phyloP scores from a whole-genome alignment of 345 rosid genomes.

The Citrus cavaleriei region DNA sequence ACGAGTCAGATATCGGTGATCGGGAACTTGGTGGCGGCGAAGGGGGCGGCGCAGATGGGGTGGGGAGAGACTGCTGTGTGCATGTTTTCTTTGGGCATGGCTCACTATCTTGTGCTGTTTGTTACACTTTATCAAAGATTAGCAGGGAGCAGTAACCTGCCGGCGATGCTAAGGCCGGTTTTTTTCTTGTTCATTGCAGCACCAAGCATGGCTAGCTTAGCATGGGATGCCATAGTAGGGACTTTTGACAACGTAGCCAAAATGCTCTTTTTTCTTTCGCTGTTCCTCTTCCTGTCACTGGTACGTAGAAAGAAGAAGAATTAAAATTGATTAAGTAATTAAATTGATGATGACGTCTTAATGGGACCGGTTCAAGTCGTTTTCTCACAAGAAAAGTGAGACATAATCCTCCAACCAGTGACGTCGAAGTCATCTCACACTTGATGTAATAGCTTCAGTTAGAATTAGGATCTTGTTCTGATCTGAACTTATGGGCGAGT shows the following conservation, averaged over 20 bases:
- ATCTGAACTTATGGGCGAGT: background rate
- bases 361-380: background rate
- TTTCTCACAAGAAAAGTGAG: background rate
- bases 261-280: slow-evolving; percentile 36
- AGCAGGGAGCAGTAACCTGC: slow-evolving; percentile 21
- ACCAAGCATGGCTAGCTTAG: slow-evolving; percentile 31
- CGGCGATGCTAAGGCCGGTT: slow-evolving; percentile 28
- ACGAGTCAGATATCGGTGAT: slow-evolving; percentile 37
- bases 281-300: slow-evolving; percentile 35
- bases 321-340: slow-evolving; percentile 7
- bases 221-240: slow-evolving; percentile 29
- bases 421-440: background rate
- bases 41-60: slow-evolving; percentile 26
- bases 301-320: slow-evolving; percentile 16
- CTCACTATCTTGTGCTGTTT: slow-evolving; percentile 33
- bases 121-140: slow-evolving; percentile 33
- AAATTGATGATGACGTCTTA: background rate
- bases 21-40: slow-evolving; percentile 30
- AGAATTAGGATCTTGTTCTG: too few relatives aligned
- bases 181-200: slow-evolving; percentile 34
- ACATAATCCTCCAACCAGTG: background rate
- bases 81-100: slow-evolving; percentile 32
- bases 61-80: slow-evolving; percentile 28
- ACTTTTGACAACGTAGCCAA: slow-evolving; percentile 26
- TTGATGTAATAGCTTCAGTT: background rate